Base-by-base conservation (phyloP, 2,329 filamentous ascomycete species). In the Fusarium bactridioides region DNA sequence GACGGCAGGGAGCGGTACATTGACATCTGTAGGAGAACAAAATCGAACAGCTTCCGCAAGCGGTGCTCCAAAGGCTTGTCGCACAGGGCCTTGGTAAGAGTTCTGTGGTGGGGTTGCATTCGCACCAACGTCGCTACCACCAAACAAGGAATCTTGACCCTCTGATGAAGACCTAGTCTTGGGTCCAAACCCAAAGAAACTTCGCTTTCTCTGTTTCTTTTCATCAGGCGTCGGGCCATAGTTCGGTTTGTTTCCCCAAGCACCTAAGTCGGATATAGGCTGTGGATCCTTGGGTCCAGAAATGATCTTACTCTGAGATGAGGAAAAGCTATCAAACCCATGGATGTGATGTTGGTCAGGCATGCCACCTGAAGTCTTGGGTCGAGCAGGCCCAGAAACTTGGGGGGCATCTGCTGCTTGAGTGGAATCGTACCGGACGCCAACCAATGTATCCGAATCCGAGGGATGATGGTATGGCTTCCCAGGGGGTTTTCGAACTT, bases 251-350 rank as follows among this genome's bases (percentile, higher is more conserved):
- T 93, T 94, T n/a, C 94, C 94, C 94, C 95, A 97, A 10, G 89
- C 87, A n/a, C 91, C 88, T 21, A 90, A 87, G 79, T 98, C 93
- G 31, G 95, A 91, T 71, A 98, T 97, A 23, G 94, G 87, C 54
- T 93, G 89, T 21, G 92, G 91, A 79, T 98, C 96, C 64, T 91
- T 95, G 4, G 95, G 95, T 3, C 86, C 93, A 3, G 95, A 98
- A 58, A 98, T 98, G 68, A 87, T 84, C 37, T 84, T 80, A 40
- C 81, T 76, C 67, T 86, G 82, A 23, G 82, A 69, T 19, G 66
- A 81, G 23, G 79, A 81, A 77, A 81, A 82, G 53, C 77, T 81
- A 56, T 80, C 82, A 44, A 64, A 74, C 23, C 69, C 73, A 18
- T 76, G 80, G 74, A 72, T 81, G 68, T 80, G 83, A 37, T 81